These are phyloP conservation scores for Recurvomyces mirabilis DNA, from an alignment of 495 filamentous ascomycete species.

Conservation along the genomic window DNA sequence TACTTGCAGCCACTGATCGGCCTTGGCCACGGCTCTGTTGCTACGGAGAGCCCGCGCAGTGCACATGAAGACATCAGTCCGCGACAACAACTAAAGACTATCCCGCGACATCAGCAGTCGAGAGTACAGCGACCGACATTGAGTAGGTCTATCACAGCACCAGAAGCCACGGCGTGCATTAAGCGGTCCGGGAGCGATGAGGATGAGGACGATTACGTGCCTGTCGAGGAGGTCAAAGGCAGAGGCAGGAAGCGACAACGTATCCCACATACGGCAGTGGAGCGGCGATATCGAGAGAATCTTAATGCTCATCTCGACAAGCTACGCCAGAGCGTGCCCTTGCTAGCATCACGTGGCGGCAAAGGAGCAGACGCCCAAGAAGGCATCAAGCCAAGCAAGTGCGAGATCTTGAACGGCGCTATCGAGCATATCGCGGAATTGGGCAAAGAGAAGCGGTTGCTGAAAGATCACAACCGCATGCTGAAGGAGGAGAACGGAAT, in stretches of 20 bases:
- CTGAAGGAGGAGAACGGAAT: too few species aligned
- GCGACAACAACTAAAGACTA: not conserved
- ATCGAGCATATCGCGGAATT: constrained; percentile 15
- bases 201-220: constrained; percentile 10
- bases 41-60: constrained; percentile 7
- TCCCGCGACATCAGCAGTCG: not conserved
- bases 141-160: constrained; percentile 5
- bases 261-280: constrained; percentile 21
- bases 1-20: not conserved
- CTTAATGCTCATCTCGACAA: constrained; percentile 20
- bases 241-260: constrained; percentile 16
- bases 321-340: constrained; percentile 13
- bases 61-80: constrained; percentile 1
- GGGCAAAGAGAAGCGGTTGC: constrained; percentile 4
- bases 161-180: constrained; percentile 1
- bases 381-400: constrained; percentile 18
- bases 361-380: not conserved
- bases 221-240: not conserved
- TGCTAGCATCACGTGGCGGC: constrained; percentile 3
- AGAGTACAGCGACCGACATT: not conserved
- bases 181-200: too few species aligned
- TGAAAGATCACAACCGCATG: constrained; percentile 3
- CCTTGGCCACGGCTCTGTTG: not conserved
- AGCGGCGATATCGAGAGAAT: constrained; percentile 21
- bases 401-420: constrained; percentile 18